A percentile compares a stretch with the other conserved stretches of the same genome.
phyloP scores from a whole-genome alignment of 768 basidiomycete species.

The Boletus reticuloceps region DNA sequence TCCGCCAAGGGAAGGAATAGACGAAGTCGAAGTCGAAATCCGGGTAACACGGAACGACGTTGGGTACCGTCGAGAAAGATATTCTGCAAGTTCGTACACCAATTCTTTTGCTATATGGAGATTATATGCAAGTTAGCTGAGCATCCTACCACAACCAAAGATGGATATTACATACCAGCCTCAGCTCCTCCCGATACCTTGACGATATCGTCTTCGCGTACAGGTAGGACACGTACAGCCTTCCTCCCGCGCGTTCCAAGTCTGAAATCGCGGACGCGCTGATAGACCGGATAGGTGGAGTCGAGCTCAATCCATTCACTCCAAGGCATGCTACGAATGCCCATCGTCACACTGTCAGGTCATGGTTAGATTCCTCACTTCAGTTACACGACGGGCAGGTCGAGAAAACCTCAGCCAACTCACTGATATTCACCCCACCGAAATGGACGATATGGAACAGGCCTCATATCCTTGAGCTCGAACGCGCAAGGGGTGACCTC shows the following conservation, averaged over 20 bases:
- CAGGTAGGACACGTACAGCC: conserved; percentile 45
- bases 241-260: conserved; percentile 48
- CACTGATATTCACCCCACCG: conserved; percentile 63
- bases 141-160: neutral
- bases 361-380: conserved; percentile 2
- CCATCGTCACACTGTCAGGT: conserved; percentile 59
- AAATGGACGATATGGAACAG: conserved; percentile 65
- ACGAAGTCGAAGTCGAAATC: conserved; percentile 2
- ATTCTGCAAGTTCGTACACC: conserved; percentile 67
- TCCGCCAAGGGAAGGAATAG: conserved; percentile 19
- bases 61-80: conserved; percentile 62
- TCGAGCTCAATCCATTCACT: conserved; percentile 75
- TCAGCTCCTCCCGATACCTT: conserved; percentile 28
- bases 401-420: conserved; percentile 20
- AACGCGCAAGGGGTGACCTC: conserved; percentile 38
- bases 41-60: conserved; percentile 51
- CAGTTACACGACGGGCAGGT: neutral
- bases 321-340: conserved; percentile 64
- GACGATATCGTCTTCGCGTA: conserved; percentile 39
- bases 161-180: conserved; percentile 22
- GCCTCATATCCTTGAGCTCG: conserved; percentile 44
- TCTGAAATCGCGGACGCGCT: conserved; percentile 55
- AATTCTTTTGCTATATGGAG: conserved; percentile 56
- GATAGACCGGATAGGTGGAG: conserved; percentile 50
- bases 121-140: too few relatives aligned